Conservation (phyloP, 768 basidiomycete genomes). For the Lanmaoa pseudosensibilis region DNA sequence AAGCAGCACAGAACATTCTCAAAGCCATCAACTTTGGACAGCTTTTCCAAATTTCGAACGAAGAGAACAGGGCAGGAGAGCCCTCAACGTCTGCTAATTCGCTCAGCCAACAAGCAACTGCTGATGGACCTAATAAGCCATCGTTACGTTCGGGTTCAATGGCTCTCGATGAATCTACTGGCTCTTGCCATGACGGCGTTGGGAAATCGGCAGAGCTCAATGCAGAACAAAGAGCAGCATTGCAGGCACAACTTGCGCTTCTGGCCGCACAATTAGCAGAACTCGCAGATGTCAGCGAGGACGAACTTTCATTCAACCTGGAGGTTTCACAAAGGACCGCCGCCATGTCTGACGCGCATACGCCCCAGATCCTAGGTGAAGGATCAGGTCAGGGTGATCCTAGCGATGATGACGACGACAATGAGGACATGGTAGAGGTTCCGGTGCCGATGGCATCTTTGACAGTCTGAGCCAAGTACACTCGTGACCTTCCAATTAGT, state of each 20-base stretch:
- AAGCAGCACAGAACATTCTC: constrained; percentile 75
- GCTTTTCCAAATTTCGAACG: constrained; percentile 42
- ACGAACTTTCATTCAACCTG: constrained; percentile 30
- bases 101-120: neutral
- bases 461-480: constrained; percentile 7
- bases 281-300: constrained; percentile 48
- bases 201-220: constrained; percentile 29
- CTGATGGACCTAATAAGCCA: constrained; percentile 4
- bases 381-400: constrained; percentile 11
- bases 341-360: neutral
- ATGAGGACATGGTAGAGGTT: constrained; percentile 32
- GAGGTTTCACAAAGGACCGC: constrained; percentile 10
- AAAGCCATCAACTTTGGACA: constrained; percentile 73
- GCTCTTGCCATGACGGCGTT: constrained; percentile 3
- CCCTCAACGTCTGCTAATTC: constrained; percentile 2
- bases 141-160: constrained; percentile 1
- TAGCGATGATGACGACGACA: constrained; percentile 18
- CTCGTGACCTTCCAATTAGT: neutral
- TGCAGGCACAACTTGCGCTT: constrained; percentile 73
- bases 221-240: constrained; percentile 55
- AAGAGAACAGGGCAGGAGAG: constrained; percentile 23
- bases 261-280: constrained; percentile 73
- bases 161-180: constrained; percentile 2
- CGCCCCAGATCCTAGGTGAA: neutral
- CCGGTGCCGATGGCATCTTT: constrained; percentile 22